Conservation (phyloP, 1,284 basidiomycete genomes). For the Boletus nobilissimus region DNA sequence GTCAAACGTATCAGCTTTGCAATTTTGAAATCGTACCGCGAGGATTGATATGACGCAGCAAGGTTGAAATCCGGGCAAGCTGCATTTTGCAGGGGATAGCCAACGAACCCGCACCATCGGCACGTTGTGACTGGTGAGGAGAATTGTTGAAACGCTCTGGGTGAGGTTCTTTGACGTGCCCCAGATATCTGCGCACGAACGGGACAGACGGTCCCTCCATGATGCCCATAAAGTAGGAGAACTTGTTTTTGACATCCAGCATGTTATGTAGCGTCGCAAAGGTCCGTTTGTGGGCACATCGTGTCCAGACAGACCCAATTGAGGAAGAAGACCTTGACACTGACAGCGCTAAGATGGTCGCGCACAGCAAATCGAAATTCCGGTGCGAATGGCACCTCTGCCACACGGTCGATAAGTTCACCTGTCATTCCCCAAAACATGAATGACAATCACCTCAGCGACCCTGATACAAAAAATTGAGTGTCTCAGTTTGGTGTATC, state of each 20-base stretch:
- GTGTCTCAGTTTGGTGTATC: slow-evolving; percentile 63
- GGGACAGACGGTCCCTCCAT: slow-evolving; percentile 73
- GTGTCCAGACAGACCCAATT: slow-evolving; percentile 75
- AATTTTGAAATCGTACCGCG: slow-evolving; percentile 61
- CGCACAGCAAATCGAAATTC: slow-evolving; percentile 75
- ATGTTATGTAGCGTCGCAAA: slow-evolving; percentile 63
- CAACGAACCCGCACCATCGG: slow-evolving; percentile 55
- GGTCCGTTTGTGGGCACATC: slow-evolving; percentile 60
- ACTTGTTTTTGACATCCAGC: slow-evolving; percentile 68
- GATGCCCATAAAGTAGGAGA: slow-evolving; percentile 64
- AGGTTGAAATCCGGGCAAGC: slow-evolving; percentile 62
- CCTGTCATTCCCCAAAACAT: slow-evolving; percentile 34
- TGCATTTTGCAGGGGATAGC: slow-evolving; percentile 63
- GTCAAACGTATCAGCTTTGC: slow-evolving; percentile 59
- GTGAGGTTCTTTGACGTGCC: slow-evolving; percentile 65
- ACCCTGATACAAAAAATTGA: slow-evolving; percentile 82
- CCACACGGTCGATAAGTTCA: not conserved
- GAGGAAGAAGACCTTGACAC: slow-evolving; percentile 61
- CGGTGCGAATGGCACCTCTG: slow-evolving; percentile 74
- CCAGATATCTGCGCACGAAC: slow-evolving; percentile 70
- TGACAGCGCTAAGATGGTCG: slow-evolving; percentile 70
- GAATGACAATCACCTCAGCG: slow-evolving; percentile 63
- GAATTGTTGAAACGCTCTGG: slow-evolving; percentile 55
- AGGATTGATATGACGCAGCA: slow-evolving; percentile 69
- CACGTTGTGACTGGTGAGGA: slow-evolving; percentile 42